These are phyloP conservation scores for Fraxinus sp. DNA, from an alignment of 305 asterid genomes.

Conservation along the genomic window DNA sequence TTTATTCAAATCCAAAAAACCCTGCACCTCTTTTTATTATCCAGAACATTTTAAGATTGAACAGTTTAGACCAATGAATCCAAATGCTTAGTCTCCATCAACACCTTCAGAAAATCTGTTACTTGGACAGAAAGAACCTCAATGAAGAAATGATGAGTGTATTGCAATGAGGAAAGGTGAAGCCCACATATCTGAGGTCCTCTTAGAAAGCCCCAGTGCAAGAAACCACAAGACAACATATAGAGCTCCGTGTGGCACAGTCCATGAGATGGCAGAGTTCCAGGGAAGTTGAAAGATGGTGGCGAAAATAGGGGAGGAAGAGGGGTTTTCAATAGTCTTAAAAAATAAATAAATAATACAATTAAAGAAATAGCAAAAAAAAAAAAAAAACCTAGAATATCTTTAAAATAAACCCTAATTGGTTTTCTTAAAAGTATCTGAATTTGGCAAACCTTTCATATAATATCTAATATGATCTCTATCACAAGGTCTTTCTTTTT, in stretches of 20 bases:
- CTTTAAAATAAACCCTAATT: background rate
- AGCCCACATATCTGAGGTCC: background rate
- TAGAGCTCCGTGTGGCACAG: background rate
- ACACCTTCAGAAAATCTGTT: background rate
- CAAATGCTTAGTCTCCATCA: background rate
- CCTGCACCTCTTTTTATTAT: background rate
- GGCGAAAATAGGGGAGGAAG: background rate
- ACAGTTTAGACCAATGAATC: background rate
- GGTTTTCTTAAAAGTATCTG: background rate
- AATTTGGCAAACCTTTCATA: background rate
- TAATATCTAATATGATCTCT: background rate
- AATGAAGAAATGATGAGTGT: background rate
- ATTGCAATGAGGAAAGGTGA: background rate
- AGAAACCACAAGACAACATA: background rate
- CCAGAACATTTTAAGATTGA: background rate
- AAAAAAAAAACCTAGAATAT: background rate
- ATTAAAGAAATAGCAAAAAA: background rate
- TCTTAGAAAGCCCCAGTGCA: background rate
- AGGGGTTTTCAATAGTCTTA: background rate
- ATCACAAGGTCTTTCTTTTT: background rate
- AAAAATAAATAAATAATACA: too few relatives aligned
- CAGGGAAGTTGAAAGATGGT: background rate
- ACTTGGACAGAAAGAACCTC: background rate
- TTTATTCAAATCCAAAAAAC: background rate
- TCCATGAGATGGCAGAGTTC: background rate